phyloP scores from a whole-genome alignment of 2,329 filamentous ascomycete genomes.

The Venturia carpophila region DNA sequence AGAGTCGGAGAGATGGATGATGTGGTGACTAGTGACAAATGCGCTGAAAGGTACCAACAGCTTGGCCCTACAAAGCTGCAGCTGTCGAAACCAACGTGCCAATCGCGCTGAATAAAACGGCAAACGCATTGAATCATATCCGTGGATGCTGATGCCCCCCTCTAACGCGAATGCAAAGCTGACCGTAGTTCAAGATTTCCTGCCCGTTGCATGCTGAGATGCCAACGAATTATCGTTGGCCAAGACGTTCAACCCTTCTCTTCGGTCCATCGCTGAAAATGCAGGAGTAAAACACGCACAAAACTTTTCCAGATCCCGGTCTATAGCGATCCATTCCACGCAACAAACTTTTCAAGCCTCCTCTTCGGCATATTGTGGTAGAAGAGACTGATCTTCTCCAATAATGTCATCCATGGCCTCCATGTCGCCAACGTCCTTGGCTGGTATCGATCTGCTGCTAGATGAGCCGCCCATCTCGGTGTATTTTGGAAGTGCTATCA shows the following conservation, averaged over 20 bases:
- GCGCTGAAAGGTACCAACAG: constrained; percentile 1
- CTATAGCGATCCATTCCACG: neutral
- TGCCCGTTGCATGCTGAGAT: neutral
- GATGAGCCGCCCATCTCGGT: neutral
- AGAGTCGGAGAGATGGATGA: constrained; percentile 3
- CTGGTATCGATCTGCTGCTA: neutral
- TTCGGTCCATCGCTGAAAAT: constrained; percentile 7
- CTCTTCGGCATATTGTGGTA: constrained; percentile 7
- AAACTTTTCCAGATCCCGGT: constrained; percentile 10
- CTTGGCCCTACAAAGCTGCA: constrained; percentile 5
- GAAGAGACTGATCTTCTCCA: constrained; percentile 2
- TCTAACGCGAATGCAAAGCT: neutral
- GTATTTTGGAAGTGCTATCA: constrained; percentile 33
- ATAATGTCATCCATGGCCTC: neutral
- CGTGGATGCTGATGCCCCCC: neutral
- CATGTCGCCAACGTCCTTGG: constrained; percentile 3
- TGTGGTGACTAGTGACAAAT: constrained; percentile 10
- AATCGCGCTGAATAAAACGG: neutral
- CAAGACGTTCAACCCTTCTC: neutral
- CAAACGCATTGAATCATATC: neutral
- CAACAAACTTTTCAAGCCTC: neutral
- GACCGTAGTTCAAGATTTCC: neutral
- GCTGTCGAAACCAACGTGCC: neutral
- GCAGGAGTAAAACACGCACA: neutral
- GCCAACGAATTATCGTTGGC: neutral